These are phyloP conservation scores for Nannizzia gypsea DNA, from an alignment of 2,329 filamentous ascomycete genomes.

Conservation along the genomic window DNA sequence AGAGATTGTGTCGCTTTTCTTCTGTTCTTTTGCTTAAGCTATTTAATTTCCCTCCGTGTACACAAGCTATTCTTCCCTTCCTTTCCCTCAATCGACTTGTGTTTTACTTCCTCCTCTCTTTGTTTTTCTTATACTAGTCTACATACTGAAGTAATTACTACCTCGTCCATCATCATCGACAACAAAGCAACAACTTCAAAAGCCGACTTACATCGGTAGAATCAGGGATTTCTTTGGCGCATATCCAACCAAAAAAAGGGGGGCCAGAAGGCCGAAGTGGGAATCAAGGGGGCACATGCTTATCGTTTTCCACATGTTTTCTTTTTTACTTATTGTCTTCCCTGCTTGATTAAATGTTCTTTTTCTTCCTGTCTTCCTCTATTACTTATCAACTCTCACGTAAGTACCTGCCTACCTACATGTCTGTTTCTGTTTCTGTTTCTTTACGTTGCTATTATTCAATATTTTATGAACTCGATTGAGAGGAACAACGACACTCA, in stretches of 20 bases:
- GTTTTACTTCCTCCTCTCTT: neutral
- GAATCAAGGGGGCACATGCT: too few relatives aligned
- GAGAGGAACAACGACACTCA: neutral
- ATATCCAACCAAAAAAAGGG: neutral
- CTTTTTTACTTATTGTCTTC: neutral
- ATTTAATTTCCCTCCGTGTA: neutral
- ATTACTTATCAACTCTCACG: too few relatives aligned
- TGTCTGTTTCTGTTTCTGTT: neutral
- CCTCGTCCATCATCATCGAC: neutral
- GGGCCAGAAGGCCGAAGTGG: neutral
- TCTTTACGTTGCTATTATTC: neutral
- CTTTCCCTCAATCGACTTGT: neutral
- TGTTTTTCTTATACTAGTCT: neutral
- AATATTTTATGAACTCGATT: neutral
- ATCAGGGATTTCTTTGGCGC: constrained; percentile 1
- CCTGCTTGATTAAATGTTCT: too few relatives aligned
- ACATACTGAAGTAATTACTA: constrained; percentile 2
- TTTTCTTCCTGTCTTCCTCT: too few relatives aligned
- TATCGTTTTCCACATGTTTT: neutral
- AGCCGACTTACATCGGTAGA: neutral
- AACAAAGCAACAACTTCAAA: neutral
- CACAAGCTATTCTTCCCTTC: neutral
- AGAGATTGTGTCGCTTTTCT: neutral
- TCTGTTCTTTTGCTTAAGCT: neutral
- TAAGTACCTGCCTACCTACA: too few relatives aligned